These are phyloP conservation scores for Lathyrus sativus DNA, from an alignment of 306 rosid genomes.

Conservation along the genomic window DNA sequence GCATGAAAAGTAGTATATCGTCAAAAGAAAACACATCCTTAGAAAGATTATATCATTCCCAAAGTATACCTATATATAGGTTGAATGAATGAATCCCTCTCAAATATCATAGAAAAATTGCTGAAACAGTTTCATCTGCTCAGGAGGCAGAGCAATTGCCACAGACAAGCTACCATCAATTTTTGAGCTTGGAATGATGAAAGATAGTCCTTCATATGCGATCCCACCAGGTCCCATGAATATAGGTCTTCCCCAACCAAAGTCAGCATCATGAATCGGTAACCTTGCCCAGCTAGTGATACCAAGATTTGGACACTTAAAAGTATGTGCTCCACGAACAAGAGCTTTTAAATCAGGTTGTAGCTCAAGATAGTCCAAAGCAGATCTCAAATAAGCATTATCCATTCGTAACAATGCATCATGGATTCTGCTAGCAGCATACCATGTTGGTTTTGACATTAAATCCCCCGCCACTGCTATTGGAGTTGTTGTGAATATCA, in stretches of 20 bases:
- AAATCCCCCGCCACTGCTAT: constrained; percentile 67
- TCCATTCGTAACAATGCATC: constrained; percentile 67
- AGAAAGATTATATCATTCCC: neutral
- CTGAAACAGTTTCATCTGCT: constrained; percentile 61
- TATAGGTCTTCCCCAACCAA: constrained; percentile 94
- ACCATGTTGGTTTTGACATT: constrained; percentile 73
- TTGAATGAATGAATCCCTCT: neutral
- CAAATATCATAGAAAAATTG: constrained; percentile 55
- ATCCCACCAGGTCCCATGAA: constrained; percentile 98
- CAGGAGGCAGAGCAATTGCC: constrained; percentile 56
- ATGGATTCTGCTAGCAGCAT: constrained; percentile 74
- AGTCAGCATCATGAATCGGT: constrained; percentile 89
- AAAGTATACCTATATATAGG: neutral
- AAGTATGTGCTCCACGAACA: constrained; percentile 78
- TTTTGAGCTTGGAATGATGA: constrained; percentile 63
- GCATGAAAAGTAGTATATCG: neutral
- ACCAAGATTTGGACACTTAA: constrained; percentile 86
- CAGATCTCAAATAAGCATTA: constrained; percentile 71
- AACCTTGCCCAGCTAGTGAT: constrained; percentile 88
- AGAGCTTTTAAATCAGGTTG: constrained; percentile 82
- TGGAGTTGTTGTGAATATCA: constrained; percentile 80
- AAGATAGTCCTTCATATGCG: constrained; percentile 75
- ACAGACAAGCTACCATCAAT: constrained; percentile 66
- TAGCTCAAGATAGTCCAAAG: constrained; percentile 79
- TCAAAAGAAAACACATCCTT: neutral